Conservation (phyloP, 2,329 filamentous ascomycete genomes). For the Teratosphaeria destructans region DNA sequence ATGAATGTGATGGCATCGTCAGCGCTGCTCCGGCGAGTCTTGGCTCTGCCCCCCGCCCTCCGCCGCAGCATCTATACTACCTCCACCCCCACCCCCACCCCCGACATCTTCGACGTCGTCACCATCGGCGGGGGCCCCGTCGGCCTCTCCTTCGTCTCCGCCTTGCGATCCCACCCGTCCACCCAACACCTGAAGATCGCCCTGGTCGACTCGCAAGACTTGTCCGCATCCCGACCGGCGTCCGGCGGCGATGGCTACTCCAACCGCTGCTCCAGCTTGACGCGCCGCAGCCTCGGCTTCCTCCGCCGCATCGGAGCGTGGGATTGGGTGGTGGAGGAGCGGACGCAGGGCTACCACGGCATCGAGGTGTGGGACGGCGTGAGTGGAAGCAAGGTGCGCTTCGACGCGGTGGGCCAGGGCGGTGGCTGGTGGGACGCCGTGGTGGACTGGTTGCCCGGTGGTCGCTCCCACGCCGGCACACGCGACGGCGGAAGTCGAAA, state of each 20-base stretch:
- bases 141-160: slow-evolving; percentile 59
- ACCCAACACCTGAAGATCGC: slow-evolving; percentile 69
- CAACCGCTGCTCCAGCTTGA: slow-evolving; percentile 92
- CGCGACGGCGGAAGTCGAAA: slow-evolving; percentile 13
- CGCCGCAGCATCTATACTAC: slow-evolving; percentile 16
- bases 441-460: slow-evolving; percentile 20
- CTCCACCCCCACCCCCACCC: slow-evolving; percentile 18
- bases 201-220: slow-evolving; percentile 80
- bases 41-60: slow-evolving; percentile 19
- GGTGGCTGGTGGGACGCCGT: slow-evolving; percentile 17
- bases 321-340: slow-evolving; percentile 59
- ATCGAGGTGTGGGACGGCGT: slow-evolving; percentile 99
- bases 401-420: slow-evolving; percentile 34
- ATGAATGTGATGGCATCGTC: slow-evolving; percentile 1
- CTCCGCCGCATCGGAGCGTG: slow-evolving; percentile 73
- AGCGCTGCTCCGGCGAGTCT: slow-evolving; percentile 6
- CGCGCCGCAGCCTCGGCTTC: slow-evolving; percentile 75
- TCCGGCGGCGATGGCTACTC: slow-evolving; percentile 67
- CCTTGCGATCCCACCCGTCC: slow-evolving; percentile 27
- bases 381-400: slow-evolving; percentile 75
- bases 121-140: slow-evolving; percentile 85
- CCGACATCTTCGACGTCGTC: slow-evolving; percentile 85
- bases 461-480: slow-evolving; percentile 13
- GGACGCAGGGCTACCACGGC: slow-evolving; percentile 80
- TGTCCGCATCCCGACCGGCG: slow-evolving; percentile 49